Conservation (phyloP, 371 early-diverging fungal genomes). For the Mucor racemosus region DNA sequence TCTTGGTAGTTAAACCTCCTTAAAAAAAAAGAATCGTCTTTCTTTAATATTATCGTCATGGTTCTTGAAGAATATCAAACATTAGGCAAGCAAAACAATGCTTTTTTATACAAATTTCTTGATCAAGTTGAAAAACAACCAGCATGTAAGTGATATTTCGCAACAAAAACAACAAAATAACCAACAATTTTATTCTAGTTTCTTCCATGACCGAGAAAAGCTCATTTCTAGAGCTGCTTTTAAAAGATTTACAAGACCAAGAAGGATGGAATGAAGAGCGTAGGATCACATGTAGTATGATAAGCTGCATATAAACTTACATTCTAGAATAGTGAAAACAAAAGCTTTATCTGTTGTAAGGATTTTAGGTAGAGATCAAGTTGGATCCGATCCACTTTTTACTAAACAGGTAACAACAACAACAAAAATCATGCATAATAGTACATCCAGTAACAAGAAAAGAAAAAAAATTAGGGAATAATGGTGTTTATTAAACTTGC, state of each 20-base stretch:
- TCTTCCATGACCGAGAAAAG: constrained; percentile 18
- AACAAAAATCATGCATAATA: not conserved
- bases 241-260: constrained; percentile 18
- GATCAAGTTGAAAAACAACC: not conserved
- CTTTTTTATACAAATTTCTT: not conserved
- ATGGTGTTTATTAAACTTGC: constrained; percentile 26
- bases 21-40: not conserved
- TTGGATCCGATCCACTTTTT: constrained; percentile 30
- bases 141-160: not conserved
- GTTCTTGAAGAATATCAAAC: not conserved
- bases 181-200: constrained; percentile 1
- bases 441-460: not conserved
- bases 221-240: constrained; percentile 14
- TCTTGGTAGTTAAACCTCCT: not conserved
- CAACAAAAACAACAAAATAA: not conserved
- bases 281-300: not conserved
- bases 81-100: not conserved
- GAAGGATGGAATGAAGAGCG: constrained; percentile 19
- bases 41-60: not conserved
- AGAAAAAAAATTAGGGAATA: constrained; percentile 34
- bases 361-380: constrained; percentile 29
- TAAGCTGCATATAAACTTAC: not conserved
- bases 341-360: constrained; percentile 27
- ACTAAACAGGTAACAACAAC: constrained; percentile 25
- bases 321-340: constrained; percentile 14